These are phyloP conservation scores for Trichoderma sp. DNA, from an alignment of 2,329 filamentous ascomycete species.

Conservation along the genomic window DNA sequence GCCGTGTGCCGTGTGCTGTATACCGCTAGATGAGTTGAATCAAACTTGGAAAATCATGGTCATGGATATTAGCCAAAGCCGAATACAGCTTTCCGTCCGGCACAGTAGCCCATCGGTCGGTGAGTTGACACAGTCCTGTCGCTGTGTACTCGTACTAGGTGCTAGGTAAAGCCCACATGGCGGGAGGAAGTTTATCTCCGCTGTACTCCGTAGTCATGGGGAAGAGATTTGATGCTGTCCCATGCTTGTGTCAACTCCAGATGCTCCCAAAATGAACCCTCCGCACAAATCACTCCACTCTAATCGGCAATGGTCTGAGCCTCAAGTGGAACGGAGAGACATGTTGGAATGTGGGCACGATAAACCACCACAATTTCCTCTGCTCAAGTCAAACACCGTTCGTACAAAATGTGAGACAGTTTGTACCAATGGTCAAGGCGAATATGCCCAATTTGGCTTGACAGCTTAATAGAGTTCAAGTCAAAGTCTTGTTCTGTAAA, in stretches of 20 bases:
- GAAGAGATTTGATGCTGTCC: neutral
- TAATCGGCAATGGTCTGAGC: neutral
- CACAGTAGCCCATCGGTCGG: neutral
- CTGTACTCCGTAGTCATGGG: neutral
- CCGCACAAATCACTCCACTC: neutral
- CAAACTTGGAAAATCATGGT: neutral
- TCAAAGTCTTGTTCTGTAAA: neutral
- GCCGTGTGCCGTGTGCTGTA: neutral
- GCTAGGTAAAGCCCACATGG: neutral
- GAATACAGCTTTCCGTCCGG: neutral
- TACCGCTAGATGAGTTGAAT: neutral
- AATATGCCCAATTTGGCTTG: neutral
- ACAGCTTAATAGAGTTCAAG: conserved; percentile 14
- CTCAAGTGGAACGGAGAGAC: conserved; percentile 16
- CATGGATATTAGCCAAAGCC: neutral
- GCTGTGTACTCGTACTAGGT: neutral
- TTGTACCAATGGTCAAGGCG: conserved; percentile 20
- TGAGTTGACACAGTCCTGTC: neutral
- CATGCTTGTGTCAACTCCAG: neutral
- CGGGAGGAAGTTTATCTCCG: neutral
- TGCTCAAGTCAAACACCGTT: conserved; percentile 28
- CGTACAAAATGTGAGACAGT: conserved; percentile 29
- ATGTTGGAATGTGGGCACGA: conserved; percentile 21
- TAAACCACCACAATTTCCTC: conserved; percentile 24
- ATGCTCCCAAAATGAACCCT: neutral